Percentiles rank a stretch among this genome's conserved stretches.
phyloP scores from a whole-genome alignment of 495 filamentous ascomycete species.

The Parathielavia hyrcaniae region DNA sequence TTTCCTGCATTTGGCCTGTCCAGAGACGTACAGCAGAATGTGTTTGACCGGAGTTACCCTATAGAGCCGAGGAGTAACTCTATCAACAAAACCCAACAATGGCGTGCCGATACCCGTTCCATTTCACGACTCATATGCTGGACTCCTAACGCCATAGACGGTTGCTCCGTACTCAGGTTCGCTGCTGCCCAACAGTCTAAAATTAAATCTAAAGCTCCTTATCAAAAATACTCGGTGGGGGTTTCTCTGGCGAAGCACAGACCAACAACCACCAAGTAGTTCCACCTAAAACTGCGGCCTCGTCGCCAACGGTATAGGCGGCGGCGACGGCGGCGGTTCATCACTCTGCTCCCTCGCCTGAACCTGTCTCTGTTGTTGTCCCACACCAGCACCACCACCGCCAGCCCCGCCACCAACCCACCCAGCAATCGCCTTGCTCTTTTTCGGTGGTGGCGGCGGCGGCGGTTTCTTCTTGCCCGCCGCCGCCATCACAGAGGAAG shows the following conservation, averaged over 20 bases:
- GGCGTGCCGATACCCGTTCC: background rate
- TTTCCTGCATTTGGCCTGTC: background rate
- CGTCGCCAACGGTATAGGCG: constrained; percentile 38
- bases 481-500: constrained; percentile 8
- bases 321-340: constrained; percentile 40
- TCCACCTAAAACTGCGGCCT: constrained; percentile 34
- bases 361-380: constrained; percentile 27
- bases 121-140: background rate
- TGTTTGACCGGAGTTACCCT: background rate
- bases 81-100: background rate
- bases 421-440: constrained; percentile 23
- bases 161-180: too few relatives aligned
- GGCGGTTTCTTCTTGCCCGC: constrained; percentile 57
- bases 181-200: too few relatives aligned
- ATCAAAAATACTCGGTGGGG: too few relatives aligned
- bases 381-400: background rate
- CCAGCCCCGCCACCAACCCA: constrained; percentile 8
- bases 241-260: too few relatives aligned
- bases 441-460: constrained; percentile 63
- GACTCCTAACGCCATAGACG: background rate
- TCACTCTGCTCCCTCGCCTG: constrained; percentile 16
- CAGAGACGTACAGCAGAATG: background rate
- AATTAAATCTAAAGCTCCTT: too few relatives aligned
- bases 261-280: too few relatives aligned
- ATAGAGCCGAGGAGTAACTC: too few relatives aligned